Conservation (phyloP, 768 basidiomycete genomes). For the Termitomyces titanicus region DNA sequence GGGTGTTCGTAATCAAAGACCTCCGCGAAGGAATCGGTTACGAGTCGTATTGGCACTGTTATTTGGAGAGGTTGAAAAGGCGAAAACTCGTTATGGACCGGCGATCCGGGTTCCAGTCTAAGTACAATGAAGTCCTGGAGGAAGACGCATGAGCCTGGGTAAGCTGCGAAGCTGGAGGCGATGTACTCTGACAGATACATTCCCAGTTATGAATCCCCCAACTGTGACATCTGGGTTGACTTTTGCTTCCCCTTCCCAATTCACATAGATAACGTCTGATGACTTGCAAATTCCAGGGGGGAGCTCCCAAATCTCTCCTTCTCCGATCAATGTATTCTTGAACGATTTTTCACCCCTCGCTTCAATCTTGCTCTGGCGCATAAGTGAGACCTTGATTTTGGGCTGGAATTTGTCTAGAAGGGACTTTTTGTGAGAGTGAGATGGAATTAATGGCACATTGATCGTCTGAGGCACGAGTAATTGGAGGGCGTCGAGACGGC, state of each 20-base stretch:
- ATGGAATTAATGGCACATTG: conserved; percentile 11
- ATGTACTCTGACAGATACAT: conserved; percentile 40
- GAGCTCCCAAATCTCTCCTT: conserved; percentile 45
- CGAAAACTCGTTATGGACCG: conserved; percentile 22
- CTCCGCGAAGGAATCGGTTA: conserved; percentile 50
- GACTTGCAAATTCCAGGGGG: conserved; percentile 28
- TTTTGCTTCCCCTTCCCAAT: conserved; percentile 58
- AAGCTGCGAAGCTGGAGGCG: background rate
- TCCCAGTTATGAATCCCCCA: conserved; percentile 44
- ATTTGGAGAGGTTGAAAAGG: conserved; percentile 37
- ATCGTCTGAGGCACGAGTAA: conserved; percentile 29
- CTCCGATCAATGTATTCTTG: conserved; percentile 39
- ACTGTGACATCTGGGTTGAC: conserved; percentile 33
- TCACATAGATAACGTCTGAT: conserved; percentile 34
- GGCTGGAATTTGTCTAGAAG: conserved; percentile 3
- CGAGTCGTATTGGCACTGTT: conserved; percentile 51
- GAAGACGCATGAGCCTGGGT: background rate
- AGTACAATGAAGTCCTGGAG: conserved; percentile 57
- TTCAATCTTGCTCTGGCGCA: conserved; percentile 44
- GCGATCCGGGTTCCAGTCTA: conserved; percentile 37
- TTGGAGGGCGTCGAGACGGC: conserved; percentile 38
- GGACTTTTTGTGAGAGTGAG: conserved; percentile 15
- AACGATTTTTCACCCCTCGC: conserved; percentile 33
- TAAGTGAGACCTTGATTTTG: conserved; percentile 45
- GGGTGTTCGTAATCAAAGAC: conserved; percentile 12